Percentiles rank a stretch among this genome's conserved stretches.
These are phyloP conservation scores for Chlorella sorokiniana DNA, from an alignment of 139 green algal genomes.

Conservation along the genomic window DNA sequence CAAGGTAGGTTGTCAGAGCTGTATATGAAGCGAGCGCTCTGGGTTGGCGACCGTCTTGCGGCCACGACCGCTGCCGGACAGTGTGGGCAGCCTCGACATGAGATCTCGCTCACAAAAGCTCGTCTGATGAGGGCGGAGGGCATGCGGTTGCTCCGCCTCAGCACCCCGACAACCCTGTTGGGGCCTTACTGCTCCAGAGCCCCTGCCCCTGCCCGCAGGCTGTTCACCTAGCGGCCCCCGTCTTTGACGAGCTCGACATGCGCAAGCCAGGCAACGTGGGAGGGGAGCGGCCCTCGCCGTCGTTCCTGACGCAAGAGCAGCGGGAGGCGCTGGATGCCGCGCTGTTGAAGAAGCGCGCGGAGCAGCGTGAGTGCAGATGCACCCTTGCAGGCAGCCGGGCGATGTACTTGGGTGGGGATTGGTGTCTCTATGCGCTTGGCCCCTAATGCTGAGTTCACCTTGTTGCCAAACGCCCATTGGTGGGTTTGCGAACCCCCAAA, in stretches of 20 bases:
- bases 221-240: background rate
- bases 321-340: slow-evolving; percentile 77
- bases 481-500: background rate
- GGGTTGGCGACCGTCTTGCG: too few relatives aligned
- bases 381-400: background rate
- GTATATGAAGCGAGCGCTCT: too few relatives aligned
- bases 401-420: too few relatives aligned
- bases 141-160: too few relatives aligned
- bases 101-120: too few relatives aligned
- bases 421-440: too few relatives aligned
- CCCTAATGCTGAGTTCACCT: too few relatives aligned
- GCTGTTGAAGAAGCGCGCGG: slow-evolving; percentile 65
- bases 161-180: background rate
- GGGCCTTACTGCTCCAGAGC: background rate
- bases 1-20: too few relatives aligned
- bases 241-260: slow-evolving; percentile 7
- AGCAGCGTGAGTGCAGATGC: slow-evolving; percentile 35
- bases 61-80: too few relatives aligned
- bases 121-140: too few relatives aligned
- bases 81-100: too few relatives aligned
- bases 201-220: background rate
- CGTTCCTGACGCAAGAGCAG: slow-evolving; percentile 82
- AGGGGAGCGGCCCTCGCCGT: slow-evolving; percentile 18
- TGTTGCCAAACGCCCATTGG: too few relatives aligned
- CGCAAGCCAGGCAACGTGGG: slow-evolving; percentile 23